phyloP scores from a whole-genome alignment of 768 basidiomycete species.

The Mycena maculata region DNA sequence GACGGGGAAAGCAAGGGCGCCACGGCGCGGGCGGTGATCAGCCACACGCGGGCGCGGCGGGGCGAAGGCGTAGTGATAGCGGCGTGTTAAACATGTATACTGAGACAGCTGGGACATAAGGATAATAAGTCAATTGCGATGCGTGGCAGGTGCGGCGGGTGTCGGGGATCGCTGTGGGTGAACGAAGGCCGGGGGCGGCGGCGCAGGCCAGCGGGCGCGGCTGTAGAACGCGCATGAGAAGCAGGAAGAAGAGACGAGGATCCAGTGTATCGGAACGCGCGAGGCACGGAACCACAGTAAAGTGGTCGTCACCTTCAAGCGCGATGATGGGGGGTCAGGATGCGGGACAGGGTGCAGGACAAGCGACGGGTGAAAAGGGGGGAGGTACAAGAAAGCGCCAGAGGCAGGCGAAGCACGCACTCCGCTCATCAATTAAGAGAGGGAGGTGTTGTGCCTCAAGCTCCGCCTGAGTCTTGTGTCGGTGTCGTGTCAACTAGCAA shows the following conservation, averaged over 20 bases:
- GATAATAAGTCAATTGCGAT: conserved; percentile 60
- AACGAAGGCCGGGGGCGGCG: conserved; percentile 20
- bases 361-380: conserved; percentile 56
- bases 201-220: conserved; percentile 16
- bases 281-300: conserved; percentile 84
- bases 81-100: conserved; percentile 40
- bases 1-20: conserved; percentile 36
- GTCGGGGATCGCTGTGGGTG: conserved; percentile 17
- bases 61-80: conserved; percentile 29
- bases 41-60: conserved; percentile 47
- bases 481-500: conserved; percentile 62
- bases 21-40: conserved; percentile 56
- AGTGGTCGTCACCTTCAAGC: conserved; percentile 86
- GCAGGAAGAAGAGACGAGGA: conserved; percentile 42
- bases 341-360: conserved; percentile 55
- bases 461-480: conserved; percentile 76
- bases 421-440: conserved; percentile 57
- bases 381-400: conserved; percentile 67
- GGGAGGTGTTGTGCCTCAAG: conserved; percentile 67
- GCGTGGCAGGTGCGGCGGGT: conserved; percentile 40
- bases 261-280: conserved; percentile 81
- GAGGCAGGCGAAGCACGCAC: conserved; percentile 66
- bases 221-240: conserved; percentile 22
- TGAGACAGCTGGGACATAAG: conserved; percentile 51
- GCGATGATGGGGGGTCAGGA: conserved; percentile 63